phyloP scores from a whole-genome alignment of 2,329 filamentous ascomycete species.

The Mollisia scopiformis region DNA sequence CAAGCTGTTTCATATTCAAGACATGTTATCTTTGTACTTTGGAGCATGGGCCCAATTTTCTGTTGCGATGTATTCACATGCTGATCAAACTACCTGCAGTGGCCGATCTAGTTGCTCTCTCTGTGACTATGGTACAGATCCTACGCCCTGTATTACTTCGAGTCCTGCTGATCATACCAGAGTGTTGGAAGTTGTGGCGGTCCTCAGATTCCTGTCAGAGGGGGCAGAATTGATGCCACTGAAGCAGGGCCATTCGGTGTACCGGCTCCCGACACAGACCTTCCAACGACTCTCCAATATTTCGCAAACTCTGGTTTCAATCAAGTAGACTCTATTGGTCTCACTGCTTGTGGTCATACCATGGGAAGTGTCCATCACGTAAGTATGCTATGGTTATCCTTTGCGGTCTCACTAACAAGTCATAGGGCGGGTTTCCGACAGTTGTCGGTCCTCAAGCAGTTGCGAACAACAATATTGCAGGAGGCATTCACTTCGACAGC shows the following conservation, averaged over 20 bases:
- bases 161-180: conserved; percentile 45
- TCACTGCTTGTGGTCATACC: conserved; percentile 62
- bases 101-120: conserved; percentile 52
- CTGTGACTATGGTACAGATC: conserved; percentile 48
- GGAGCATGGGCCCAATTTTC: neutral
- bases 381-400: neutral
- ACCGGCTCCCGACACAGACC: conserved; percentile 57
- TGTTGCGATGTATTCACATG: neutral
- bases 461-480: conserved; percentile 37
- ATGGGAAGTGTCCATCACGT: conserved; percentile 52
- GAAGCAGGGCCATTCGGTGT: conserved; percentile 50
- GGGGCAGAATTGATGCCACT: conserved; percentile 56
- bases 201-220: conserved; percentile 52
- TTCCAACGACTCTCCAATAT: conserved; percentile 52
- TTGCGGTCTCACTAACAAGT: neutral
- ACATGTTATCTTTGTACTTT: neutral
- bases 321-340: conserved; percentile 57
- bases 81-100: neutral
- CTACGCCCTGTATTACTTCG: neutral
- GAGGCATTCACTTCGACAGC: conserved; percentile 48
- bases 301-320: conserved; percentile 60
- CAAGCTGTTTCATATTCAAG: too few relatives aligned
- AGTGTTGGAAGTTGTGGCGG: conserved; percentile 62
- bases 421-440: conserved; percentile 45
- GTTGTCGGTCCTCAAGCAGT: conserved; percentile 50